Base-by-base conservation (phyloP, 2,329 filamentous ascomycete species). In the Sclerotinia subarctica region DNA sequence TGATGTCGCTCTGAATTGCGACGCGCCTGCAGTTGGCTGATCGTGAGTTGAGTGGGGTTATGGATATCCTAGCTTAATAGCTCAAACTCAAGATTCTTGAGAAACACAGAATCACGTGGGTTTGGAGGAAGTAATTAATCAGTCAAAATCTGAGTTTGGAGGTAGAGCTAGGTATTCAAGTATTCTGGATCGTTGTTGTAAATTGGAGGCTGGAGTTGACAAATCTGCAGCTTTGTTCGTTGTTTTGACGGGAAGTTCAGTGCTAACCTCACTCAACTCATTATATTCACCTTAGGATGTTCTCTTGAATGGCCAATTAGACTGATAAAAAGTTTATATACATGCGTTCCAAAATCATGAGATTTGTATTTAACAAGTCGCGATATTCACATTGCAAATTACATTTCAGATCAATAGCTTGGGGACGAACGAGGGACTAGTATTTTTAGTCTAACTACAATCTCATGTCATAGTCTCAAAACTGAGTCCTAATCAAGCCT, bases 381-480 rank as follows among this genome's bases (percentile, higher is more conserved):
- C 11, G 29, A 38, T 51, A 17, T 51, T 51, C 46, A 63, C 59
- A 42, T 38, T n/a, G 38, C 46, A 21, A 51, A 26, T 51, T 13
- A 26, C 17, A 5, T 38, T 42, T 26, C 46, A 63, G 26, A 38
- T 21, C 29, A 38, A 15, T 21, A 24, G 51, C 35, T 56, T 46
- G 51, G 71, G 71, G 72, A 68, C 60, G 66, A 75, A 76, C 71
- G 73, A 75, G 67, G 72, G 75, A 75, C 74, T 76, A 72, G 70
- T 76, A 76, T 77, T 77, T 63, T 51, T 75, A 75, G 73, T 77
- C 75, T 77, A 77, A 75, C 72, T 76, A 77, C 73, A 74, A 74
- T 71, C 67, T 72, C 67, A 73, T 71, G 70, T 66, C 69, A 72
- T 60, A 71, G 69, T 71, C 71, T 73, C 70, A 66, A 52, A 72